Conservation (phyloP, 139 green algal species). For the Volvox africanus region DNA sequence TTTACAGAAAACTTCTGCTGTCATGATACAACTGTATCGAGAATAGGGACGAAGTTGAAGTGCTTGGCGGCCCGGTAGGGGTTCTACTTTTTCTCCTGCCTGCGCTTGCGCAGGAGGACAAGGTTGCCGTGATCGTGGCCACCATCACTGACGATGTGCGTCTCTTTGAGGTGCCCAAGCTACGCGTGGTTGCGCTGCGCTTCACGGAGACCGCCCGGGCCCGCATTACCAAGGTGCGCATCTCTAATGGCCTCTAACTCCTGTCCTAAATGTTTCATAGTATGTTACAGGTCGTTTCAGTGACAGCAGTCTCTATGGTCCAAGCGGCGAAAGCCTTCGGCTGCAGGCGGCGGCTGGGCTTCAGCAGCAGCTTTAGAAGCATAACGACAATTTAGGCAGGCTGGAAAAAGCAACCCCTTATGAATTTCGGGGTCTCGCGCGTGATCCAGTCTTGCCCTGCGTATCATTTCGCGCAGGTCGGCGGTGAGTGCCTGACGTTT, state of each 20-base stretch:
- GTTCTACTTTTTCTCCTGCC: background rate
- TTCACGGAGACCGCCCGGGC: slow-evolving; percentile 98
- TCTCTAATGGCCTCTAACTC: background rate
- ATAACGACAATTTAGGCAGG: too few relatives aligned
- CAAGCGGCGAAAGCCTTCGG: background rate
- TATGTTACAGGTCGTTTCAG: too few relatives aligned
- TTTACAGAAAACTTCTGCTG: background rate
- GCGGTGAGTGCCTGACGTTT: slow-evolving; percentile 98
- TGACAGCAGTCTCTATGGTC: too few relatives aligned
- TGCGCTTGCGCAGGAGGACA: slow-evolving; percentile 74
- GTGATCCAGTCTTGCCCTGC: too few relatives aligned
- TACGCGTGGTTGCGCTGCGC: slow-evolving; percentile 90
- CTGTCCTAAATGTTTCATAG: background rate
- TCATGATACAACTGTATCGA: background rate
- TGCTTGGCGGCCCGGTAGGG: background rate
- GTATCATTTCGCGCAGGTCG: slow-evolving; percentile 70
- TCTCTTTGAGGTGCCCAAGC: slow-evolving; percentile 93
- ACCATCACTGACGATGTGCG: slow-evolving; percentile 97
- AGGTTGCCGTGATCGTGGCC: slow-evolving; percentile 95
- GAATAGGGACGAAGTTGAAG: background rate
- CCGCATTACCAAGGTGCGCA: slow-evolving; percentile 93
- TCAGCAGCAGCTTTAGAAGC: background rate
- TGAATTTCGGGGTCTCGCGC: too few relatives aligned
- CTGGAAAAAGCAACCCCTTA: too few relatives aligned
- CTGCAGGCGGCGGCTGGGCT: slow-evolving; percentile 22